Evolutionary conservation across 2,329 filamentous ascomycete species (phyloP), one percentile per base, ranked within the genome.

Genomic region (Paraphaeosphaeria minitans): DNA sequence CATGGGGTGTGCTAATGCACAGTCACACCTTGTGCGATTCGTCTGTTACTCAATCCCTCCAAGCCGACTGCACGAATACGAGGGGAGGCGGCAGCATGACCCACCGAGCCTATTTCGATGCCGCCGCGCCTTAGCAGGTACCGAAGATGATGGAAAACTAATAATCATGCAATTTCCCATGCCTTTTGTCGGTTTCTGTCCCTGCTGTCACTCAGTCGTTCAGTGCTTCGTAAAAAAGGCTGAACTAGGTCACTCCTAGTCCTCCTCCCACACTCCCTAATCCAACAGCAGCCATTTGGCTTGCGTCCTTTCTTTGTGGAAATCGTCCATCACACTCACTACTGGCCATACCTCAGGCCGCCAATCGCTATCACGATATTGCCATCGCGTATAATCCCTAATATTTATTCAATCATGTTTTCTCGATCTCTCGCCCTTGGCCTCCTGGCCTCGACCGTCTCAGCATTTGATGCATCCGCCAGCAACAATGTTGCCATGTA

Each of bases 301-400:
- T 82, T 84, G 82, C 82, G 83, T 85, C 81, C 83, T 77, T 75
- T 85, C 83, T 58, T 83, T 85, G 56, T 66, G 69, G 68, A 69
- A 65, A 63, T 56, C 60, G 63, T 63, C 75, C 76, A 68, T 71
- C 75, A 74, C 73, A 64, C 67, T 76, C 74, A 68, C 74, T 76
- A 68, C 68, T 72, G 76, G 76, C 75, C 58, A 37, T 51, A 70
- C 64, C 63, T 4, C 10, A 43, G 62, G 73, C 73, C 74, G 71
- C 77, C 76, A 69, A 69, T 78, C 72, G 59, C 68, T 74, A 55
- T 47, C 61, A 58, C 61, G 45, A 42, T 57, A 56, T 60, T 66
- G 68, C 75, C 69, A 68, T 63, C 33, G 45, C 58, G 56, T 37
- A 46, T 61, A 60, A 61, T 64, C 66, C 64, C 52, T 54, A 48